Percentiles rank a stretch among this genome's conserved stretches.
phyloP scores from a whole-genome alignment of 2,329 filamentous ascomycete species.

The Fusarium tupiense region DNA sequence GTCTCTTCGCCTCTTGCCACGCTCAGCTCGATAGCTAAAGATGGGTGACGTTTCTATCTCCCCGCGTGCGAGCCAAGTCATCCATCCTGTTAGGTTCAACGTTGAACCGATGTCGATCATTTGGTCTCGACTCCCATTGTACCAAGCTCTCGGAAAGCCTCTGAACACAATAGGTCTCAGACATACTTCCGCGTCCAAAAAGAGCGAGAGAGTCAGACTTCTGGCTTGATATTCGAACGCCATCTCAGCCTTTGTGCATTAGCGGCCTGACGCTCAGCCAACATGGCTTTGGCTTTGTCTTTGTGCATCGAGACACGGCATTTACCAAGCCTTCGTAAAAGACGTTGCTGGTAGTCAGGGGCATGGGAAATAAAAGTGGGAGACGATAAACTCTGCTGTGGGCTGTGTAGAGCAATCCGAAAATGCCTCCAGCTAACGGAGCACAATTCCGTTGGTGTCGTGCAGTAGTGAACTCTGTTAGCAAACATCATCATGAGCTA shows the following conservation, averaged over 20 bases:
- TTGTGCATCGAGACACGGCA: background rate
- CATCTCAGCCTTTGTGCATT: conserved; percentile 5
- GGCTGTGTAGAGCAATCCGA: background rate
- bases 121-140: conserved; percentile 1
- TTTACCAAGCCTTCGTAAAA: background rate
- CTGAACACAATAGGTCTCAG: background rate
- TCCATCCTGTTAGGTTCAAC: background rate
- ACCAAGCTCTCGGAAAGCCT: background rate
- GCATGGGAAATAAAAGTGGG: background rate
- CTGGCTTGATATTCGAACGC: background rate
- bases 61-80: background rate
- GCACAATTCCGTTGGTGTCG: background rate
- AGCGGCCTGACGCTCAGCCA: background rate
- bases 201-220: background rate
- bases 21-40: background rate
- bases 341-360: conserved; percentile 16
- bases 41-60: background rate
- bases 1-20: background rate
- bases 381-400: background rate
- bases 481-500: background rate
- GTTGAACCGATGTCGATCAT: background rate
- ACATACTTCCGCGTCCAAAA: background rate
- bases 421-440: background rate
- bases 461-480: conserved; percentile 3
- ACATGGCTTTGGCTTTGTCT: background rate